Conservation (phyloP, 163 green algal genomes). For the Coccomyxa subellipsoidea region DNA sequence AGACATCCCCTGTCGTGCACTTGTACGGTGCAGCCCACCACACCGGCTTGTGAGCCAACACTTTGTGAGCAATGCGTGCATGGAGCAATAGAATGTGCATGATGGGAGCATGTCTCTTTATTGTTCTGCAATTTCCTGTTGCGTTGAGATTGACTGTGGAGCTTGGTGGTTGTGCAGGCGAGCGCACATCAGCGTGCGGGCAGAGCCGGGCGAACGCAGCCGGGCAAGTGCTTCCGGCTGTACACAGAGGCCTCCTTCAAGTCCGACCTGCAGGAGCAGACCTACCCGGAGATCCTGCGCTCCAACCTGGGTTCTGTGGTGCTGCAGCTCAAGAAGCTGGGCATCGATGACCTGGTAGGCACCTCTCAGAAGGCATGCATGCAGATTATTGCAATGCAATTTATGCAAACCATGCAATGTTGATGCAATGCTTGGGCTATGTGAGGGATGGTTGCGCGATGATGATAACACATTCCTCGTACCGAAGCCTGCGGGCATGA, state of each 20-base stretch:
- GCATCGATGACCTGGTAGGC: constrained; percentile 95
- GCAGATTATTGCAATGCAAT: background rate
- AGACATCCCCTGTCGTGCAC: no score
- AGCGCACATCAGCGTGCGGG: constrained; percentile 94
- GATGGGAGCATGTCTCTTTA: no score
- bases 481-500: constrained; percentile 29
- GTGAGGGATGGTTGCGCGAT: constrained; percentile 12
- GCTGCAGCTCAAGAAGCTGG: constrained; percentile 99
- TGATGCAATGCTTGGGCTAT: background rate
- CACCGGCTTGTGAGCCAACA: no score
- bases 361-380: background rate
- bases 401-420: background rate
- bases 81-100: no score
- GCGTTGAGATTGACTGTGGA: background rate
- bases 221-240: constrained; percentile 97
- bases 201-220: constrained; percentile 91
- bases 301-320: constrained; percentile 97
- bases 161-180: constrained; percentile 46
- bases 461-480: constrained; percentile 51
- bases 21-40: no score
- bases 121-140: background rate
- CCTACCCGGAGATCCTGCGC: constrained; percentile 98
- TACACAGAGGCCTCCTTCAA: constrained; percentile 96
- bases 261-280: constrained; percentile 98
- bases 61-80: no score